phyloP scores from a whole-genome alignment of 257 asterid genomes.

The Ligustrum vulgare region DNA sequence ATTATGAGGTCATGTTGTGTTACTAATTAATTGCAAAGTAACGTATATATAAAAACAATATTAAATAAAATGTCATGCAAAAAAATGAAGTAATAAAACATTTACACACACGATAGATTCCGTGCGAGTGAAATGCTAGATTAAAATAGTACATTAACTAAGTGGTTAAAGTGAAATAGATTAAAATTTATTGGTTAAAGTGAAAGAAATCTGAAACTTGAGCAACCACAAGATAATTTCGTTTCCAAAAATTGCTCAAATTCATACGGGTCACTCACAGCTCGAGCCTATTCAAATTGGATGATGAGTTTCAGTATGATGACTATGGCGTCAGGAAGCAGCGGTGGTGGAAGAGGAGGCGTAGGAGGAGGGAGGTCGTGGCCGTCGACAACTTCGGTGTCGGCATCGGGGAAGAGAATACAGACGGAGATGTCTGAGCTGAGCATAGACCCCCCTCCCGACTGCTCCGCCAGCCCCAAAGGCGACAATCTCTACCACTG shows the following conservation, averaged over 20 bases:
- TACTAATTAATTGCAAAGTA: too few species aligned
- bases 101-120: too few species aligned
- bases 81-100: too few species aligned
- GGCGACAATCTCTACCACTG: slow-evolving; percentile 98
- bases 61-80: too few species aligned
- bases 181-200: too few species aligned
- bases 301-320: slow-evolving; percentile 38
- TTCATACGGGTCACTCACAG: not conserved
- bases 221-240: too few species aligned
- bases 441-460: slow-evolving; percentile 75
- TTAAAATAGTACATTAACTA: too few species aligned
- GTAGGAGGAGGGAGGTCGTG: slow-evolving; percentile 70
- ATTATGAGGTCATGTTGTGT: too few species aligned
- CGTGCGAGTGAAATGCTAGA: too few species aligned
- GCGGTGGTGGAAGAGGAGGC: slow-evolving; percentile 35
- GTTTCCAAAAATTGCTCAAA: not conserved
- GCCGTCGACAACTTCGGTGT: slow-evolving; percentile 88
- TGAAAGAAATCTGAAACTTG: slow-evolving; percentile 5
- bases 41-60: too few species aligned
- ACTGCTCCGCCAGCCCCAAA: slow-evolving; percentile 94
- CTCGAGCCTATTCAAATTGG: not conserved
- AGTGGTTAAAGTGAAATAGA: too few species aligned
- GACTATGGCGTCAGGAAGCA: slow-evolving; percentile 30
- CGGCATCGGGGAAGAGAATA: slow-evolving; percentile 83
- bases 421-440: slow-evolving; percentile 88